phyloP scores from a whole-genome alignment of 495 filamentous ascomycete genomes.

The Platismatia glauca region DNA sequence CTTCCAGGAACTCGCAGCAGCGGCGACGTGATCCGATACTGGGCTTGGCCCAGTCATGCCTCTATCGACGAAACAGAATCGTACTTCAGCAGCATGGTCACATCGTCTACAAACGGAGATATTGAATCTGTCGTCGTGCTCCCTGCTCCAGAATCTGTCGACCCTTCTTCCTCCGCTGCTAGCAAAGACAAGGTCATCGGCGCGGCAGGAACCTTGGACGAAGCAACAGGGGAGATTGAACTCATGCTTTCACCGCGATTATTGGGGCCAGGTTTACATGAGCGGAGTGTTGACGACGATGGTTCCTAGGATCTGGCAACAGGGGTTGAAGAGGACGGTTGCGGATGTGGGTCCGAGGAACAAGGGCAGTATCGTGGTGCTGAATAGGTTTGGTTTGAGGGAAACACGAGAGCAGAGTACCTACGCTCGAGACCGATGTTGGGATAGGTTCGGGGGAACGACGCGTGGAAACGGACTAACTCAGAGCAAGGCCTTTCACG shows the following conservation, averaged over 20 bases:
- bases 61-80: slow-evolving; percentile 40
- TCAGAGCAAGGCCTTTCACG: neutral
- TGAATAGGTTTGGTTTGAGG: slow-evolving; percentile 17
- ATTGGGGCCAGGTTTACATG: slow-evolving; percentile 18
- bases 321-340: slow-evolving; percentile 16
- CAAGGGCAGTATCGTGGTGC: neutral
- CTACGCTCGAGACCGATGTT: slow-evolving; percentile 18
- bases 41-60: slow-evolving; percentile 16
- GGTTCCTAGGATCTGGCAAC: slow-evolving; percentile 14
- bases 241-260: slow-evolving; percentile 17
- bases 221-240: slow-evolving; percentile 12
- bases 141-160: neutral
- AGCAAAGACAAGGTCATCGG: slow-evolving; percentile 11
- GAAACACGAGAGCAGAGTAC: slow-evolving; percentile 13
- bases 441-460: neutral
- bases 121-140: slow-evolving; percentile 19
- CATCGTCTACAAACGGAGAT: slow-evolving; percentile 56
- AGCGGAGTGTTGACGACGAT: slow-evolving; percentile 9
- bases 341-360: slow-evolving; percentile 23
- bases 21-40: slow-evolving; percentile 19
- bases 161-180: neutral
- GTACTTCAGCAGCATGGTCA: slow-evolving; percentile 65
- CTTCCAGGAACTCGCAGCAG: slow-evolving; percentile 12
- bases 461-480: neutral
- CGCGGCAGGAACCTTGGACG: slow-evolving; percentile 16